Base-by-base conservation (phyloP, 2,329 filamentous ascomycete species). In the Bipolaris zeicola region DNA sequence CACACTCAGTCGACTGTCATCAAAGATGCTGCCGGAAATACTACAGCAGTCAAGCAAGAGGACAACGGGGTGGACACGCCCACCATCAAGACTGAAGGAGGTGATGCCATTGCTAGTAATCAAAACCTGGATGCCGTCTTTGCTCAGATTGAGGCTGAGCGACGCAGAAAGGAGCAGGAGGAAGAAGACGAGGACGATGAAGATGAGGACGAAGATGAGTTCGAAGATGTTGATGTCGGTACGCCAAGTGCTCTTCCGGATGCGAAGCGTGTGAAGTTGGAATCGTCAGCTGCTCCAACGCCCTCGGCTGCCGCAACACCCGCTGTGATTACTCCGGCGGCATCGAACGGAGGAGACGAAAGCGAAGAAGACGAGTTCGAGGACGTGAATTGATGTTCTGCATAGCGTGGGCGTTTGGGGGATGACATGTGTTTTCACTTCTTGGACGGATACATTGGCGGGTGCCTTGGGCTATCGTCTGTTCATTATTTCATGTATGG, bases 1-100 rank as follows among this genome's bases (percentile, higher is more conserved):
- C 89, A 91, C 77, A 85, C 86, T 0, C 84, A 88, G 54, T 89
- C 87, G 60, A 91, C 88, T 1, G 83, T 91, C 45, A 76, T 75
- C 18, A 73, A 79, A 45, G 67, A 76, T 66, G 55, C 69, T 84
- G n/a, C 89, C 85, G 56, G 68, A 62, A 52, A 73, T 66, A 50
- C 69, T 65, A 36, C 74, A 63, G 24, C 72, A 56, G 43, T 76
- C 70, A 68, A 72, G 62, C 52, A 65, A 62, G 59, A 70, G 72
- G 76, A 79, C 38, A 78, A 74, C 63, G 72, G 77, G 61, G 63
- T 69, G 58, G 59, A 70, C 47, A 68, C 58, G 50, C 70, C 58
- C 10, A 64, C 73, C 20, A 71, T 77, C 24, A 80, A 79, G 42
- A 68, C 73, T 18, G 75, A 79, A 57, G 79, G 81, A 26, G 77